Percentiles rank a stretch among this genome's conserved stretches.
Conservation (phyloP, 371 early-diverging fungal genomes). For the Saksenaea vasiformis region DNA sequence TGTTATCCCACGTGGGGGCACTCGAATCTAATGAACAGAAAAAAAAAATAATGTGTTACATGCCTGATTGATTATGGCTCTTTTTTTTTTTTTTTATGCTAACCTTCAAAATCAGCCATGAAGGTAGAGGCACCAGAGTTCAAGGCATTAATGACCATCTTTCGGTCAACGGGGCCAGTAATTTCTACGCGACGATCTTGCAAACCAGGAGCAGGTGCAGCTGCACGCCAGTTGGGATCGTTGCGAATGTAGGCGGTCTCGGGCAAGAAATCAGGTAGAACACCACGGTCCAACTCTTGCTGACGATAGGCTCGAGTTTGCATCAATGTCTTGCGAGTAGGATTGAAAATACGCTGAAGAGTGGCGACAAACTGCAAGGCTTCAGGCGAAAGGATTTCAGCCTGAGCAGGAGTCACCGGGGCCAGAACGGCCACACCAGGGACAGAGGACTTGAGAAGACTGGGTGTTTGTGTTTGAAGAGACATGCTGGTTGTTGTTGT, state of each 20-base stretch:
- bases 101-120: constrained; percentile 98
- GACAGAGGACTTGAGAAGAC: constrained; percentile 31
- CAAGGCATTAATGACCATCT: constrained; percentile 98
- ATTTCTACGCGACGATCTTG: constrained; percentile 94
- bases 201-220: constrained; percentile 89
- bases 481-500: constrained; percentile 14
- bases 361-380: constrained; percentile 84
- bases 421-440: constrained; percentile 71
- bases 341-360: constrained; percentile 86
- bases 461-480: constrained; percentile 13
- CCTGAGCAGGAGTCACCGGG: constrained; percentile 59
- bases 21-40: constrained; percentile 72
- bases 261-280: constrained; percentile 88
- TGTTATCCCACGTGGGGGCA: constrained; percentile 93
- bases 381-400: constrained; percentile 74
- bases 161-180: constrained; percentile 96
- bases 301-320: constrained; percentile 75
- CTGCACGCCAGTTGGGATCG: constrained; percentile 88
- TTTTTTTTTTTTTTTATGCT: neutral
- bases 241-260: constrained; percentile 90
- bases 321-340: constrained; percentile 79
- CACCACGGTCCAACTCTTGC: constrained; percentile 76
- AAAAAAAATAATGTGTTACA: constrained; percentile 4
- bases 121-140: constrained; percentile 92
- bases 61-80: neutral